Percentiles rank a stretch among this genome's conserved stretches.
Conservation (phyloP, 2,329 filamentous ascomycete species). For the Neofusicoccum laricinum region DNA sequence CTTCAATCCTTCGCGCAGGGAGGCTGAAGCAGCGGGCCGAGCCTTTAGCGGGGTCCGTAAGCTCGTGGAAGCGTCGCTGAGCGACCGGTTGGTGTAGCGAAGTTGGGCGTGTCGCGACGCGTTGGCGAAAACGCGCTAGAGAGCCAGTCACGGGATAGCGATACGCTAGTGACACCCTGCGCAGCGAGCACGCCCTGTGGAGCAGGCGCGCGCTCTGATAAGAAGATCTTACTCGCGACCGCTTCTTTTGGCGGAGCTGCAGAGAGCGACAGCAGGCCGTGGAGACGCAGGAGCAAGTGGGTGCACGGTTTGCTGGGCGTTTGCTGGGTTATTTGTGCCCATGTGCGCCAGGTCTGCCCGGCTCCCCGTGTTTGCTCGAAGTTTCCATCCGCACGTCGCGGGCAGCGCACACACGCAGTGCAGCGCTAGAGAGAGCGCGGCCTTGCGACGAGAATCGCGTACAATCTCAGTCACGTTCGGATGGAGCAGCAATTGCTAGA, state of each 20-base stretch:
- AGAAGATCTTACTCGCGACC: background rate
- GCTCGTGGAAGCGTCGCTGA: background rate
- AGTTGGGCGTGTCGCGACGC: background rate
- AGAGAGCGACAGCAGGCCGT: background rate
- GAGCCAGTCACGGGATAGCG: background rate
- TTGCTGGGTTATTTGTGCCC: too few relatives aligned
- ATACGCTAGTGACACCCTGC: background rate
- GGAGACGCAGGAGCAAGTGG: too few relatives aligned
- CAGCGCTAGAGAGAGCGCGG: too few relatives aligned
- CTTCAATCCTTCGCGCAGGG: background rate
- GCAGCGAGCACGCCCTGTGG: background rate
- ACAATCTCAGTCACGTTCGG: background rate
- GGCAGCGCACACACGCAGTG: too few relatives aligned
- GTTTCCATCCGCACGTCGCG: too few relatives aligned
- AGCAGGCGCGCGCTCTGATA: background rate
- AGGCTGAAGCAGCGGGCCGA: background rate
- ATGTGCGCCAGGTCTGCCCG: too few relatives aligned
- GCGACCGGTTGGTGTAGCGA: background rate
- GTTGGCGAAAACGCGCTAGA: background rate
- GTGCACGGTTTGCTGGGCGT: too few relatives aligned
- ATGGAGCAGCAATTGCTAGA: background rate
- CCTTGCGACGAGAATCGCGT: too few relatives aligned
- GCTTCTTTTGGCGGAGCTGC: background rate
- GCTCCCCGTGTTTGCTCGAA: too few relatives aligned
- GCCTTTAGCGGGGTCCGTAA: background rate